Evolutionary conservation across 306 rosid species (phyloP).

Genomic region (Vicia sativa): DNA sequence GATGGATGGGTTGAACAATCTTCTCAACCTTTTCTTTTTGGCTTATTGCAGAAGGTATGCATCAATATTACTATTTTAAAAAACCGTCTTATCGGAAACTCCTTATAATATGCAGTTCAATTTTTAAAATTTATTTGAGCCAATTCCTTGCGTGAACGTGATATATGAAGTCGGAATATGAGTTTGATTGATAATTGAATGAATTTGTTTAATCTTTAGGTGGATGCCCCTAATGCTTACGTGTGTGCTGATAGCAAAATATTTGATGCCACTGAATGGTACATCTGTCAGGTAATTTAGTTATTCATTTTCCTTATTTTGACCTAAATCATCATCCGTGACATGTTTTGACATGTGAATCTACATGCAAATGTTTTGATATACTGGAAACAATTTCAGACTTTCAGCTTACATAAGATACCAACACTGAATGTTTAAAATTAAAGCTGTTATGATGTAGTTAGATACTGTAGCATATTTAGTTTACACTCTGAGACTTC

Average conservation of each 20-base stretch:
- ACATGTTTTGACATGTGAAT: conserved; percentile 13
- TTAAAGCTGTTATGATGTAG: neutral
- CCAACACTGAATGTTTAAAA: conserved; percentile 1
- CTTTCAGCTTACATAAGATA: conserved; percentile 28
- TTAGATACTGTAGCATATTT: conserved; percentile 20
- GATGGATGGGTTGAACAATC: conserved; percentile 99
- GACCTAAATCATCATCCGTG: conserved; percentile 7
- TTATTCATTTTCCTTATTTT: conserved; percentile 19
- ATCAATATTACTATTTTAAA: conserved; percentile 23
- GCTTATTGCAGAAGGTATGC: conserved; percentile 88
- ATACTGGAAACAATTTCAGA: conserved; percentile 12
- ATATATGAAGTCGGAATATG: conserved; percentile 24
- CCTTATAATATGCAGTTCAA: conserved; percentile 12
- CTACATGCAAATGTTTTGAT: conserved; percentile 15
- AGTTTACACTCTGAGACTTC: no score
- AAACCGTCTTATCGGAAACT: conserved; percentile 15
- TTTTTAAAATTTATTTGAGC: conserved; percentile 10
- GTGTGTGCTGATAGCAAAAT: conserved; percentile 93
- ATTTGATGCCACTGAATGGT: conserved; percentile 96
- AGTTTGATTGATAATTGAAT: conserved; percentile 32
- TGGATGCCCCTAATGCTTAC: conserved; percentile 72
- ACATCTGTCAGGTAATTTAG: conserved; percentile 85
- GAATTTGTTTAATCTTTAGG: conserved; percentile 50
- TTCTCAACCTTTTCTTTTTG: conserved; percentile 86
- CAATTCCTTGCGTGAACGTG: conserved; percentile 1